Evolutionary conservation across 2,329 filamentous ascomycete species (phyloP), one percentile per base, ranked within the genome.

Genomic region (Cladosporium sp.): DNA sequence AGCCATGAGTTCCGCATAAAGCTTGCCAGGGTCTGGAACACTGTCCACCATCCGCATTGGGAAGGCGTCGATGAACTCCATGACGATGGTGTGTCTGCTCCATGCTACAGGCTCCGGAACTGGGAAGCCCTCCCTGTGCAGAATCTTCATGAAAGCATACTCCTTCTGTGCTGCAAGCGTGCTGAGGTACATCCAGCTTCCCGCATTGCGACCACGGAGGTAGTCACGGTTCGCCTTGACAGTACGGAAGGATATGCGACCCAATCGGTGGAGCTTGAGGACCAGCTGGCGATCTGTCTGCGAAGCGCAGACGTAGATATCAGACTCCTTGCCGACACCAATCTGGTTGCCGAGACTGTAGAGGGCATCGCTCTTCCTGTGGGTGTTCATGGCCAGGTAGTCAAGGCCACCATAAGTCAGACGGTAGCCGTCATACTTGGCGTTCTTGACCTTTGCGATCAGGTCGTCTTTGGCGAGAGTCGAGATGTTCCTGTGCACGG

Each of bases 151-250:
- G 79, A 98, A 98, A 3, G 93, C 90, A 78, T 87, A 96, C 78
- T 99, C 95, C 77, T 96, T 97, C 83, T 95, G 88, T 14, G 95
- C 95, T 8, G 96, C 93, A 41, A 99, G 85, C 49, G 92, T 86
- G 14, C 92, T 96, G 79, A 99, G 92, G 78, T 99, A 97, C 93
- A 98, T 97, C 95, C 95, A 99, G 51, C 92, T 95, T 5, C 89
- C 93, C 18, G 90, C 90, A 66, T 85, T 85, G 66, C 90, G 86
- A 73, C 95, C 92, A 72, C 91, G 90, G 65, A 98, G 87, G 79
- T 99, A 99, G 80, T 99, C 95, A 71, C 95, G 88, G 81, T 98
- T 98, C 32, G 91, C 89, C 80, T 97, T 97, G 75, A 99, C 94
- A 47, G 92, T 93, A 73, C 96, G 91, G 83, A 99, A 99, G 36